These are phyloP conservation scores for Tricholoma hemisulphureum DNA, from an alignment of 768 basidiomycete genomes.

Conservation along the genomic window DNA sequence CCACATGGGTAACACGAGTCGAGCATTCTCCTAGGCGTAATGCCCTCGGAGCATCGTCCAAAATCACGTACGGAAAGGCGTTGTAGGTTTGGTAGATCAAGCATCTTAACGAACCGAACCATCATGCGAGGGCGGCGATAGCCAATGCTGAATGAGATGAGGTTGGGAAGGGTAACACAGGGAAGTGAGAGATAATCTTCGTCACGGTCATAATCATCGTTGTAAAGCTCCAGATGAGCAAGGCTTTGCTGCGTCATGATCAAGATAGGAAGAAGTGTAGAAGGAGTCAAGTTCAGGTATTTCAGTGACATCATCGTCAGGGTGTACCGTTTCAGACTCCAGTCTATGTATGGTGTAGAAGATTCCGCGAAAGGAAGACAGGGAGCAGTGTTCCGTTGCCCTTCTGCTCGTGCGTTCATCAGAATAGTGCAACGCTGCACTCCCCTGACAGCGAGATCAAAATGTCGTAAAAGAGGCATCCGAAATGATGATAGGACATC, in stretches of 20 bases:
- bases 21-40: conserved; percentile 2
- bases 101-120: conserved; percentile 4
- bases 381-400: background rate
- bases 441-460: conserved; percentile 9
- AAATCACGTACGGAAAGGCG: conserved; percentile 14
- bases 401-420: conserved; percentile 4
- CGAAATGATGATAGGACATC: background rate
- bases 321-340: conserved; percentile 8
- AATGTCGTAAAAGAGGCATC: conserved; percentile 6
- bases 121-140: conserved; percentile 10
- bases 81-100: conserved; percentile 13
- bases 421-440: conserved; percentile 6
- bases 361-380: conserved; percentile 1
- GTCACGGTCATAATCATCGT: conserved; percentile 2
- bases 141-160: conserved; percentile 13
- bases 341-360: conserved; percentile 11
- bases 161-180: conserved; percentile 10
- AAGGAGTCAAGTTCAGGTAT: conserved; percentile 5
- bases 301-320: conserved; percentile 18
- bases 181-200: background rate
- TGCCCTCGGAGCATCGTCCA: conserved; percentile 9
- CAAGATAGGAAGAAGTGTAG: conserved; percentile 14
- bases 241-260: conserved; percentile 15
- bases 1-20: background rate
- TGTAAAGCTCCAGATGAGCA: conserved; percentile 13